Evolutionary conservation across 2,329 filamentous ascomycete species (phyloP).

Genomic region (Fusarium acutatum): DNA sequence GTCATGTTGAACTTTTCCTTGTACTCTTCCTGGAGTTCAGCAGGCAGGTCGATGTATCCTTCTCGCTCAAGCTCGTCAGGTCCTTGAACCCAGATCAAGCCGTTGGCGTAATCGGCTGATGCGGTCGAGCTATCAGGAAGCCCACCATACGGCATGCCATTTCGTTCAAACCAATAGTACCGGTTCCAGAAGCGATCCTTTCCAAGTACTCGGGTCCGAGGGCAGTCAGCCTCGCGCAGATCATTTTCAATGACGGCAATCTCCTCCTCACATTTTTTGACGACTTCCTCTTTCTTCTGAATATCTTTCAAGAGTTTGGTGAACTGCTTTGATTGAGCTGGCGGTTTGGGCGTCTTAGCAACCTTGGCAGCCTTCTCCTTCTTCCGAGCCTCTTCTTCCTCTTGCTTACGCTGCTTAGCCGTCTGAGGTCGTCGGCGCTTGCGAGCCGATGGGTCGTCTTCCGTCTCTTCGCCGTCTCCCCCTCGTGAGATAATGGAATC

Average conservation of each 20-base stretch:
- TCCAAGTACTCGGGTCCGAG: conserved; percentile 86
- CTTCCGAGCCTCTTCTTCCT: conserved; percentile 74
- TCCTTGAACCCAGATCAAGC: conserved; percentile 94
- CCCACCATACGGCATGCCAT: conserved; percentile 95
- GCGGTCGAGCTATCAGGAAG: conserved; percentile 89
- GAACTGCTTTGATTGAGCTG: conserved; percentile 87
- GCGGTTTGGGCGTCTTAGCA: conserved; percentile 67
- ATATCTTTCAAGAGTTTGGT: conserved; percentile 89
- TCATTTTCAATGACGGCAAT: conserved; percentile 90
- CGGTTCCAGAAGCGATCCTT: conserved; percentile 98
- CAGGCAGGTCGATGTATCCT: conserved; percentile 82
- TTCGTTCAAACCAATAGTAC: conserved; percentile 99
- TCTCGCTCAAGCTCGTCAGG: conserved; percentile 87
- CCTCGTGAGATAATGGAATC: conserved; percentile 65
- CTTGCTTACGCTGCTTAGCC: conserved; percentile 80
- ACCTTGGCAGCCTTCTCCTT: conserved; percentile 70
- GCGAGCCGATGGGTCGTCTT: conserved; percentile 68
- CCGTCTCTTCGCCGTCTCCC: conserved; percentile 74
- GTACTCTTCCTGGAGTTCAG: conserved; percentile 79
- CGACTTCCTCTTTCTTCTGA: conserved; percentile 81
- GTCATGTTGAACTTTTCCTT: conserved; percentile 81
- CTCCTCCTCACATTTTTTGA: conserved; percentile 84
- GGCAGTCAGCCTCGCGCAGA: conserved; percentile 91
- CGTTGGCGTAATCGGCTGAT: conserved; percentile 88
- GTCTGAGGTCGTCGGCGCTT: conserved; percentile 63